phyloP scores from a whole-genome alignment of 2,329 filamentous ascomycete species.

The Exophiala aquamarina region DNA sequence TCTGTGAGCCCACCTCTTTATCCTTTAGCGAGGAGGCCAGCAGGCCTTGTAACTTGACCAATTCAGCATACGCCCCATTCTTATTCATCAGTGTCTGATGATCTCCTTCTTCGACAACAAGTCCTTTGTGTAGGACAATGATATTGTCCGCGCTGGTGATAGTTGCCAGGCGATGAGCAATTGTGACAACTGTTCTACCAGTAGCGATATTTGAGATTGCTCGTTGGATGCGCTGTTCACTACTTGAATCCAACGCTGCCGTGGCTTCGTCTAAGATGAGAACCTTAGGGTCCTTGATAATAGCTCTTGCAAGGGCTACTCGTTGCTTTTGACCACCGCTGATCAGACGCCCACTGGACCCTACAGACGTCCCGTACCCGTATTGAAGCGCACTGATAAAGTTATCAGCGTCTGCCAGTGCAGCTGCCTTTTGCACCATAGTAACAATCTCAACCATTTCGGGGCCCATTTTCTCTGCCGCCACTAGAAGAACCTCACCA shows the following conservation, averaged over 20 bases:
- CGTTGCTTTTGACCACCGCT: conserved; percentile 90
- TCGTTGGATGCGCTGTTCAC: conserved; percentile 35
- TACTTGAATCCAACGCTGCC: conserved; percentile 37
- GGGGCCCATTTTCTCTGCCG: conserved; percentile 20
- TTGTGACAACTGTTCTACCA: conserved; percentile 28
- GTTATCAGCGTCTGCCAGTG: conserved; percentile 57
- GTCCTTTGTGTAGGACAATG: conserved; percentile 35
- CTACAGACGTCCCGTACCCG: conserved; percentile 51
- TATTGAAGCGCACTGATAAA: conserved; percentile 57
- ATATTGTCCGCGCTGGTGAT: conserved; percentile 39
- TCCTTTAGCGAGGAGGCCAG: neutral
- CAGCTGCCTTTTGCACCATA: conserved; percentile 45
- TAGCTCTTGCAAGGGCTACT: conserved; percentile 81
- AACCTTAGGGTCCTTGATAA: conserved; percentile 80
- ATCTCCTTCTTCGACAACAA: conserved; percentile 35
- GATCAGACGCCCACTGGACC: conserved; percentile 75
- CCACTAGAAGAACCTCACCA: conserved; percentile 5
- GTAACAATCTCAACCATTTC: conserved; percentile 52
- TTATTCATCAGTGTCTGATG: conserved; percentile 34
- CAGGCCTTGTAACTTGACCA: conserved; percentile 47
- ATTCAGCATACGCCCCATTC: conserved; percentile 48
- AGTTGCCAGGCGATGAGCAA: conserved; percentile 31
- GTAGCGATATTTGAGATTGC: conserved; percentile 33
- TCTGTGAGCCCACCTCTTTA: no score
- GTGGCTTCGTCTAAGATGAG: conserved; percentile 49